A percentile compares a stretch with the other conserved stretches of the same genome.
These are phyloP conservation scores for Picochlorum costavermella DNA, from an alignment of 139 green algal species.

Conservation along the genomic window DNA sequence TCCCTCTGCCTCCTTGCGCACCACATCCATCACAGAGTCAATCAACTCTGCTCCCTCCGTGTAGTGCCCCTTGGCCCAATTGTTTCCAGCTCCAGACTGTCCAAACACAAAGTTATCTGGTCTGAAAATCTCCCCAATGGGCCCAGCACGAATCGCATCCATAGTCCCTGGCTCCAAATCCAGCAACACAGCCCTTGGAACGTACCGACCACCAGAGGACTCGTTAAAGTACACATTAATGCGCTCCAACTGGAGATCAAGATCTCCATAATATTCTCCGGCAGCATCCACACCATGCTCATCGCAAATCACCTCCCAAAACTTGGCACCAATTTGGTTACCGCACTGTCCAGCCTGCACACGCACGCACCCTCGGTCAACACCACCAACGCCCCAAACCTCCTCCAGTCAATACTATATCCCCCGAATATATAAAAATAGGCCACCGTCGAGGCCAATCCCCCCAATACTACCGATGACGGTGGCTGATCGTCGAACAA, in stretches of 20 bases:
- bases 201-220: slow-evolving; percentile 74
- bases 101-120: slow-evolving; percentile 84
- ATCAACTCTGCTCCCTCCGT: slow-evolving; percentile 97
- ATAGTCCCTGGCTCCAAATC: slow-evolving; percentile 85
- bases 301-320: slow-evolving; percentile 73
- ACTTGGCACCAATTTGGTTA: slow-evolving; percentile 81
- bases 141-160: slow-evolving; percentile 83
- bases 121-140: slow-evolving; percentile 76
- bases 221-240: slow-evolving; percentile 98
- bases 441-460: neutral
- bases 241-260: slow-evolving; percentile 89
- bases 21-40: slow-evolving; percentile 93
- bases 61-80: slow-evolving; percentile 99
- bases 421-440: neutral
- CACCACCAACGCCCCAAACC: neutral
- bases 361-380: no score
- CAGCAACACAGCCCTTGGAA: slow-evolving; percentile 89
- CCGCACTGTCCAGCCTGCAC: slow-evolving; percentile 73
- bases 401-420: neutral
- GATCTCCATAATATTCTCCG: slow-evolving; percentile 68
- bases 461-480: neutral
- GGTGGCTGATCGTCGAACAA: neutral
- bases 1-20: slow-evolving; percentile 94
- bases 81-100: slow-evolving; percentile 93
- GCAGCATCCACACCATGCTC: slow-evolving; percentile 62